Percentiles rank a stretch among this genome's conserved stretches.
Evolutionary conservation across 345 rosid species (phyloP).

Genomic region (Populus tremula): DNA sequence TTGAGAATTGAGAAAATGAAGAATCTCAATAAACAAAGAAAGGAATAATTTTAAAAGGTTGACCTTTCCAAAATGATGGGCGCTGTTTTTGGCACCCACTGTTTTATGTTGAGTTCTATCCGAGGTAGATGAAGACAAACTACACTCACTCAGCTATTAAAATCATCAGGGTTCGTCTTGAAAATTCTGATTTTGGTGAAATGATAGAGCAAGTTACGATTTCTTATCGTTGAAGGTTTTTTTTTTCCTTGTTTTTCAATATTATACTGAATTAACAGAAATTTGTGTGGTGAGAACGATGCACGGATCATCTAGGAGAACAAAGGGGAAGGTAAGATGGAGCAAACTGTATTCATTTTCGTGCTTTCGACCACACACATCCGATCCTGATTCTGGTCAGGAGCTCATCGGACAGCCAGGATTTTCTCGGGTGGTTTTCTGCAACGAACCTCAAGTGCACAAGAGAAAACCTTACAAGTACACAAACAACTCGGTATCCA

Average conservation of each 20-base stretch:
- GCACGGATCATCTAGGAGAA: constrained; percentile 20
- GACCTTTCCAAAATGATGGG: background rate
- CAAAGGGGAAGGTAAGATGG: constrained; percentile 36
- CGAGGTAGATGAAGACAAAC: background rate
- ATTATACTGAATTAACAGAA: background rate
- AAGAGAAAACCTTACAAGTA: constrained; percentile 42
- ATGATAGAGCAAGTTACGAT: background rate
- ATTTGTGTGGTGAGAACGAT: constrained; percentile 1
- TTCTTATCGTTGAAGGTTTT: background rate
- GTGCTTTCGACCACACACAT: constrained; percentile 30
- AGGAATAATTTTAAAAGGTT: background rate
- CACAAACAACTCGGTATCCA: constrained; percentile 50
- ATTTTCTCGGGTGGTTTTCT: constrained; percentile 44
- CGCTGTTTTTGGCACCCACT: background rate
- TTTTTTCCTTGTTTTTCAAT: background rate
- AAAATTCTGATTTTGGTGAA: background rate
- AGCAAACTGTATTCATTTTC: constrained; percentile 49
- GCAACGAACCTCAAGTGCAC: constrained; percentile 54
- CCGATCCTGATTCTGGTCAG: constrained; percentile 12
- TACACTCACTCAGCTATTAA: background rate
- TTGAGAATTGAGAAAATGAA: background rate
- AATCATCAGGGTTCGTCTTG: background rate
- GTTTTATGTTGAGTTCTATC: background rate
- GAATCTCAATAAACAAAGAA: background rate
- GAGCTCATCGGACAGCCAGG: constrained; percentile 39